Conservation (phyloP, 2,329 filamentous ascomycete species). For the Corynespora cassiicola region DNA sequence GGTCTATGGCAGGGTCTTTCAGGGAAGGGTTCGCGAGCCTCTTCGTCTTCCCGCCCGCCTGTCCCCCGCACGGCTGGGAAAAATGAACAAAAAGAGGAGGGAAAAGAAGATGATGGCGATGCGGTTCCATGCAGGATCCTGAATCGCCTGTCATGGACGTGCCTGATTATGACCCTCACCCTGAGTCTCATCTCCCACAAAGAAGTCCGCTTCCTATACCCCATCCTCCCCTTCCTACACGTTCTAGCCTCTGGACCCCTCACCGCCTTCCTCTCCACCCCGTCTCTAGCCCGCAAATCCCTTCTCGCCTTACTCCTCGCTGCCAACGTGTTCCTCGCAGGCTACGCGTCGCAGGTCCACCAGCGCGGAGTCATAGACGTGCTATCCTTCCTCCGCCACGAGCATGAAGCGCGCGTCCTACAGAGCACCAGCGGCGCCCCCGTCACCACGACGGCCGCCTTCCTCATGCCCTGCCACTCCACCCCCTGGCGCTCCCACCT, state of each 20-base stretch:
- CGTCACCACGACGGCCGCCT: constrained; percentile 68
- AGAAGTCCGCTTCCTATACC: constrained; percentile 96
- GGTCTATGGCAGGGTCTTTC: constrained; percentile 63
- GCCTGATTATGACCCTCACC: constrained; percentile 65
- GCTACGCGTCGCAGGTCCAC: constrained; percentile 78
- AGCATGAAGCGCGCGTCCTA: constrained; percentile 64
- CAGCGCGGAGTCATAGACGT: constrained; percentile 79
- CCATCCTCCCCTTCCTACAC: constrained; percentile 85
- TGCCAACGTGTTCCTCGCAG: constrained; percentile 73
- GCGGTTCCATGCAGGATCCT: constrained; percentile 21
- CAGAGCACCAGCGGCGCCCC: constrained; percentile 44
- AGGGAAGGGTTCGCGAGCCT: constrained; percentile 5
- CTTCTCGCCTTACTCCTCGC: constrained; percentile 62
- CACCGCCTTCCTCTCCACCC: constrained; percentile 66
- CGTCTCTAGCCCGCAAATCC: constrained; percentile 51
- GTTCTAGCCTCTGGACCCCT: constrained; percentile 75
- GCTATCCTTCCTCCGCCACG: constrained; percentile 74
- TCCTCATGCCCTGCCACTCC: constrained; percentile 94
- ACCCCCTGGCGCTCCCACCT: constrained; percentile 94
- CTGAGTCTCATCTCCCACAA: constrained; percentile 90
- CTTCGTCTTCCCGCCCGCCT: too few species aligned
- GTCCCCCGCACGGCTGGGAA: neutral
- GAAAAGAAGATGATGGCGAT: constrained; percentile 8
- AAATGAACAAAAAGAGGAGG: neutral
- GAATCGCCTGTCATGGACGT: constrained; percentile 43